Evolutionary conservation across 2,329 filamentous ascomycete genomes (phyloP).

Genomic region (Aspergillus awamori): DNA sequence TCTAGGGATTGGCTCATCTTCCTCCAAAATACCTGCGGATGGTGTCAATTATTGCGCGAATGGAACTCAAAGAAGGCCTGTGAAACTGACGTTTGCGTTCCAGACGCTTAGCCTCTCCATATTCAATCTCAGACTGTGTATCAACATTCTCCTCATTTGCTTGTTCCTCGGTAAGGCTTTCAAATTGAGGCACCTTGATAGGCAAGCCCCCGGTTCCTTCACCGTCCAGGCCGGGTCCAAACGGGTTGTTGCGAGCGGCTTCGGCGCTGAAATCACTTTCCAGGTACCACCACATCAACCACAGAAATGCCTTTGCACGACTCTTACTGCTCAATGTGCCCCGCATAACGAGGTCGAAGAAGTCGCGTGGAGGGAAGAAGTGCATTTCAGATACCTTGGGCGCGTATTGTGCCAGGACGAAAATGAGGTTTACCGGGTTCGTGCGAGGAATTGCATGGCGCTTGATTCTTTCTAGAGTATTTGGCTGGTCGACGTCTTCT

Average conservation of each 20-base stretch:
- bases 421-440: constrained; percentile 96
- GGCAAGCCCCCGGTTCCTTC: constrained; percentile 48
- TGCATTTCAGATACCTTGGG: constrained; percentile 91
- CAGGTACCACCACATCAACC: constrained; percentile 99
- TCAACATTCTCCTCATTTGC: constrained; percentile 56
- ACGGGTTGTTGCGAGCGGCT: constrained; percentile 86
- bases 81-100: constrained; percentile 49
- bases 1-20: constrained; percentile 50
- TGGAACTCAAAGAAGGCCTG: background rate
- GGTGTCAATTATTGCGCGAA: constrained; percentile 15
- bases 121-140: constrained; percentile 51
- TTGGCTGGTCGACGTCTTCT: constrained; percentile 85
- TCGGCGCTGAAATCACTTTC: constrained; percentile 93
- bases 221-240: constrained; percentile 61
- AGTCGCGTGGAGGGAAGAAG: constrained; percentile 82
- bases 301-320: constrained; percentile 85
- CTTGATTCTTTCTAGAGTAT: constrained; percentile 81
- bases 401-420: constrained; percentile 87
- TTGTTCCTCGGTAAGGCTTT: constrained; percentile 52
- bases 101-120: constrained; percentile 52
- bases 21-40: constrained; percentile 48
- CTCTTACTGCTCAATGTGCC: constrained; percentile 78
- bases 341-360: constrained; percentile 96
- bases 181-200: constrained; percentile 51
- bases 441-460: constrained; percentile 70